These are phyloP conservation scores for Alternaria solani DNA, from an alignment of 2,329 filamentous ascomycete genomes.

Conservation along the genomic window DNA sequence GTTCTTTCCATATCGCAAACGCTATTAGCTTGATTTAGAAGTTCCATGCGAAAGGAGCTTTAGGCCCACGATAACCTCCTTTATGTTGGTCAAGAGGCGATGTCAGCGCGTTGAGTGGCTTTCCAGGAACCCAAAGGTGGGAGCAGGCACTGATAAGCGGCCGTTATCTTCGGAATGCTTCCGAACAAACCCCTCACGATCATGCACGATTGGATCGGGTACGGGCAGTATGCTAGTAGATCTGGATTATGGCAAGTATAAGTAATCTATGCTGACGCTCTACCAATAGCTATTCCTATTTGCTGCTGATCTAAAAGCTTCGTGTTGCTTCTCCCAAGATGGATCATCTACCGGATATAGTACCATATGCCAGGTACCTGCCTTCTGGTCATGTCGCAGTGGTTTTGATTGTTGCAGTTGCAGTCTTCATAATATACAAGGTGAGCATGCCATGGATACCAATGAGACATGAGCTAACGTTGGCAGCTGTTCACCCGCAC, in stretches of 20 bases:
- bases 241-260: background rate
- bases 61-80: background rate
- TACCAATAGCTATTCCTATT: background rate
- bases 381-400: slow-evolving; percentile 3
- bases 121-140: slow-evolving; percentile 8
- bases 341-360: slow-evolving; percentile 6
- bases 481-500: slow-evolving; percentile 44
- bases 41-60: background rate
- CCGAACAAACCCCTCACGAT: slow-evolving; percentile 21
- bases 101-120: background rate
- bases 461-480: background rate
- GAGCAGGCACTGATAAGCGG: slow-evolving; percentile 17
- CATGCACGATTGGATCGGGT: slow-evolving; percentile 8
- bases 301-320: background rate
- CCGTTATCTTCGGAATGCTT: slow-evolving; percentile 23
- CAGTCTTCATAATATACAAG: slow-evolving; percentile 11
- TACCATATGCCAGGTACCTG: slow-evolving; percentile 3
- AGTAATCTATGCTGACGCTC: background rate
- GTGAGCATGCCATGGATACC: background rate
- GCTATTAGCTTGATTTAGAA: background rate
- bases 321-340: background rate
- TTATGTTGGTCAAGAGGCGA: background rate
- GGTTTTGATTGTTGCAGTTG: background rate
- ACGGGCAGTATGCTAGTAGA: background rate
- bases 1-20: background rate